Percentiles rank a stretch among this genome's conserved stretches.
Conservation (phyloP, 192 early-diverging fungal species). For the Entrophospora sp. region DNA sequence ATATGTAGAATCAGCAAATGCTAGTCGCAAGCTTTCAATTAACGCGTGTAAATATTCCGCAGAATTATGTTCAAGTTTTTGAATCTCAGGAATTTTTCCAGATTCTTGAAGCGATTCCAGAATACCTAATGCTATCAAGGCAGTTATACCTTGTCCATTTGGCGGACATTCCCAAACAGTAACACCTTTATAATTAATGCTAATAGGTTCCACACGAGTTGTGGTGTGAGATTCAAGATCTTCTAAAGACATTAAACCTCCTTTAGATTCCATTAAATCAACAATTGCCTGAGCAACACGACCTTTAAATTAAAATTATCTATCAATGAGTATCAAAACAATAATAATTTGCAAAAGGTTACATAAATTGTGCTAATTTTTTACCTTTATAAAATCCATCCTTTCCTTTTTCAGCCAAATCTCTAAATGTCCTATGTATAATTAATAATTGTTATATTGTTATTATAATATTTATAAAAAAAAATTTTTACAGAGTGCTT, state of each 20-base stretch:
- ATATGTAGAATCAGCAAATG: slow-evolving; percentile 65
- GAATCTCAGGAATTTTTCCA: slow-evolving; percentile 29
- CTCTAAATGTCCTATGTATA: slow-evolving; percentile 36
- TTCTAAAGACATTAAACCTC: slow-evolving; percentile 55
- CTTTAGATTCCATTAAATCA: slow-evolving; percentile 34
- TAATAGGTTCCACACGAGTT: slow-evolving; percentile 48
- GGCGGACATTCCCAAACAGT: slow-evolving; percentile 65
- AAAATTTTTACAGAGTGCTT: too few species aligned
- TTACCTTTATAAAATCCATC: slow-evolving; percentile 53
- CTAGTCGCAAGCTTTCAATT: slow-evolving; percentile 61
- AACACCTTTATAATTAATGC: slow-evolving; percentile 48
- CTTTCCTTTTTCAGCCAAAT: slow-evolving; percentile 52
- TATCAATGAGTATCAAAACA: neutral
- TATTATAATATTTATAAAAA: too few species aligned
- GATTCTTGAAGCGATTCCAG: slow-evolving; percentile 43
- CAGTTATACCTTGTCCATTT: slow-evolving; percentile 62
- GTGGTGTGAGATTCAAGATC: slow-evolving; percentile 52
- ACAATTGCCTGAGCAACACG: slow-evolving; percentile 59
- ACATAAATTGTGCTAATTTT: neutral
- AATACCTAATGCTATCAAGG: slow-evolving; percentile 63
- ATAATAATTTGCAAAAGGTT: neutral
- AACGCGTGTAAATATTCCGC: slow-evolving; percentile 56
- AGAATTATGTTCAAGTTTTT: slow-evolving; percentile 41
- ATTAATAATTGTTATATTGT: too few species aligned
- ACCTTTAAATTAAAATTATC: slow-evolving; percentile 24